Percentiles rank a stretch among this genome's conserved stretches.
Evolutionary conservation across 2,329 filamentous ascomycete species (phyloP).

Genomic region (Alternaria metachromatica): DNA sequence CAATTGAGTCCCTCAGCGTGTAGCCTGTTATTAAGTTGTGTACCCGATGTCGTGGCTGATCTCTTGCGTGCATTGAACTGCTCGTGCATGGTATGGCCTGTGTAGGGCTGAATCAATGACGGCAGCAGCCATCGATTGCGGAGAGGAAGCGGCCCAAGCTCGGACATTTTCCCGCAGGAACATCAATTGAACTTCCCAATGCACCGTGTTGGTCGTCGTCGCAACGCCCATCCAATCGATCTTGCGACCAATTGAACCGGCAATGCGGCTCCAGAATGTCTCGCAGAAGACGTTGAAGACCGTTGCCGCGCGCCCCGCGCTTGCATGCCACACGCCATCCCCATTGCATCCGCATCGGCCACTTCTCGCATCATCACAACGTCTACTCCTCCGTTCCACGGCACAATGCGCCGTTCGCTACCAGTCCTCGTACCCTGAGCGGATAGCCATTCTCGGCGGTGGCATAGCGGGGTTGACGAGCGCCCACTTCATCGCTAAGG

Average conservation of each 20-base stretch:
- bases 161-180: conserved; percentile 10
- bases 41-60: neutral
- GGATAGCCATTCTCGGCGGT: conserved; percentile 60
- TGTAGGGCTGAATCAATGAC: conserved; percentile 20
- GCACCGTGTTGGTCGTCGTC: conserved; percentile 7
- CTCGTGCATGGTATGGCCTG: conserved; percentile 3
- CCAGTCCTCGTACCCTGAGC: conserved; percentile 35
- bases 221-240: conserved; percentile 2
- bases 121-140: conserved; percentile 5
- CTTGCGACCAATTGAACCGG: conserved; percentile 29
- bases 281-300: conserved; percentile 41
- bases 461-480: conserved; percentile 60
- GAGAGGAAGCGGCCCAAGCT: conserved; percentile 12
- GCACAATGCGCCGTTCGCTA: conserved; percentile 22
- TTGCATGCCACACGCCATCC: conserved; percentile 24
- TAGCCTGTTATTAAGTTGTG: neutral
- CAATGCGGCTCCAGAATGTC: conserved; percentile 49
- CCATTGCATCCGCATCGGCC: conserved; percentile 6
- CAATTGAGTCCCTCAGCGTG: neutral
- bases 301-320: conserved; percentile 24
- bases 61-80: neutral
- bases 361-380: conserved; percentile 25
- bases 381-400: conserved; percentile 2
- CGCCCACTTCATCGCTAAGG: conserved; percentile 73
- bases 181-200: neutral